These are phyloP conservation scores for Bolboschoenoplectus hybrid DNA, from an alignment of 202 grass and related monocot genomes.

Conservation along the genomic window DNA sequence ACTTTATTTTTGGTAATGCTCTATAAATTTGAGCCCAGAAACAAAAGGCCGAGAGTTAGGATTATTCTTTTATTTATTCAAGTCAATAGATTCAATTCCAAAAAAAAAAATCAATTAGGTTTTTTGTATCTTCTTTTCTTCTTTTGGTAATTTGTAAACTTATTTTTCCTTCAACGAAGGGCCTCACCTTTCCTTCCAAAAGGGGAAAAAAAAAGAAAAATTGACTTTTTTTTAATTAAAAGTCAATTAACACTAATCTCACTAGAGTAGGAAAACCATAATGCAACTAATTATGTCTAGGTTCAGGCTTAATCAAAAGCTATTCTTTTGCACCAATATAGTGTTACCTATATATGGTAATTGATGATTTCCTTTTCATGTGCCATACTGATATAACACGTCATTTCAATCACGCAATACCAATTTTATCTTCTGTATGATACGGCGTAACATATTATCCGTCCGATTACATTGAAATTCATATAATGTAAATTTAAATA, in stretches of 20 bases:
- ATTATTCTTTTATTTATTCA: not conserved
- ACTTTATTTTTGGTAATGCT: not conserved
- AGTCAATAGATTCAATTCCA: not conserved
- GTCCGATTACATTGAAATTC: too few species aligned
- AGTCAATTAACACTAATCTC: not conserved
- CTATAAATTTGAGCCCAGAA: not conserved
- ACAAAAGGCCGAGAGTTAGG: not conserved
- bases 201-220: not conserved
- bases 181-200: not conserved
- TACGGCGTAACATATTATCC: too few species aligned
- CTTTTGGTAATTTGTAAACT: not conserved
- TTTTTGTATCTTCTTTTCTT: not conserved
- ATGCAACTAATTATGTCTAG: slow-evolving; percentile 25
- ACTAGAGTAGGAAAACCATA: slow-evolving; percentile 14
- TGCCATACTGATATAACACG: not conserved
- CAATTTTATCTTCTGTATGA: not conserved
- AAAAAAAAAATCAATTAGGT: not conserved
- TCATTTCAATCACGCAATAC: slow-evolving; percentile 30
- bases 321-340: not conserved
- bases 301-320: not conserved
- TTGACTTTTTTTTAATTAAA: not conserved
- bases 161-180: not conserved
- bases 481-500: too few species aligned
- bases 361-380: slow-evolving; percentile 17
- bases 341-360: not conserved